Evolutionary conservation across 2,329 filamentous ascomycete genomes (phyloP), one percentile per base, ranked within the genome.

Genomic region (Trichoderma koningiopsis): DNA sequence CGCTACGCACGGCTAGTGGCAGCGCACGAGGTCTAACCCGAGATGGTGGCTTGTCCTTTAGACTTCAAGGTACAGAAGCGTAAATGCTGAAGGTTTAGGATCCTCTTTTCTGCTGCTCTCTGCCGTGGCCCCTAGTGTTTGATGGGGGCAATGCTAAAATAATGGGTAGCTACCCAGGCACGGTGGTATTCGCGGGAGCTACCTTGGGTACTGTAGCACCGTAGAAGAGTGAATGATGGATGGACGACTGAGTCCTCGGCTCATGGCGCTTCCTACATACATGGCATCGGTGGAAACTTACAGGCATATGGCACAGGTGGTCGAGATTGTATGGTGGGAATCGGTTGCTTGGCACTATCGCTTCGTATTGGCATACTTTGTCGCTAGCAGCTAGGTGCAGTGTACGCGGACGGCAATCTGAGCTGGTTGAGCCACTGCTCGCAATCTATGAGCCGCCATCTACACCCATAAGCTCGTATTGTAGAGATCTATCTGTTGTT

Each of bases 11-110:
- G 40, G 33, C 63, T 53, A 40, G 53, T 29, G 40, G 33, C 19
- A 14, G 19, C n/a, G 53, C 37, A 37, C 33, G 31, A 64, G 57
- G 57, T 47, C 63, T 67, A 58, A 58, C 63, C 55, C 40, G 35
- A 59, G 55, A 22, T 29, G 55, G 63, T 59, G 63, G 63, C 63
- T 67, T 58, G 63, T 33, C 63, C 40, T 67, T 49, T 64, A 40
- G 49, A 47, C 55, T 56, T 67, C 55, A 49, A 59, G 63, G 63
- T 47, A 57, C 62, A 22, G 58, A 65, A 57, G 35, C 24, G 27
- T 55, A 29, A 43, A 29, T 55, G 27, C 52, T 55, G 22, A 29
- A 29, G 53, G 55, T 43, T 43, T 10, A 4, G 19, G 40, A 43
- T 29, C 55, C 55, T 57, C 33, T 35, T 57, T 35, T 35, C n/a